Conservation (phyloP, 139 green algal species). For the Closterium sp. region DNA sequence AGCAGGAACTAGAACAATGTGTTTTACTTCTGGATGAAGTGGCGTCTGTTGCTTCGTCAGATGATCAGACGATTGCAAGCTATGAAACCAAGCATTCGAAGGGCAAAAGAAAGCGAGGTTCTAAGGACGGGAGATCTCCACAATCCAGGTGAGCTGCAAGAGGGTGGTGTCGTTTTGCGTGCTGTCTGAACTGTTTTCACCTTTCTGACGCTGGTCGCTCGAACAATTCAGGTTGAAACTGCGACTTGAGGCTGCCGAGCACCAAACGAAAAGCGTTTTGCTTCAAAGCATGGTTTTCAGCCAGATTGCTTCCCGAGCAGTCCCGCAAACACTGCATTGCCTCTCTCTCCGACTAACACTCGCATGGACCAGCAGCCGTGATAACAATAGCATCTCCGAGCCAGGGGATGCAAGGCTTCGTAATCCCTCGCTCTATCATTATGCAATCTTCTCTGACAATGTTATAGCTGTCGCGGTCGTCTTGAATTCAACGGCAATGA, state of each 20-base stretch:
- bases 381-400: not conserved
- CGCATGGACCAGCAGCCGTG: not conserved
- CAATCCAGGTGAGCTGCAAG: not conserved
- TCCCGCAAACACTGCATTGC: slow-evolving; percentile 33
- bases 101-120: not conserved
- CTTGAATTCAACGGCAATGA: slow-evolving; percentile 25
- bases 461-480: slow-evolving; percentile 23
- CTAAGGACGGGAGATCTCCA: not conserved
- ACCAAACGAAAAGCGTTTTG: not conserved
- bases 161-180: not conserved
- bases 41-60: not conserved
- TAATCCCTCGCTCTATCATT: slow-evolving; percentile 23
- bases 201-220: not conserved
- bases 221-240: not conserved
- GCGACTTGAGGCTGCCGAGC: slow-evolving; percentile 17
- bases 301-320: slow-evolving; percentile 34
- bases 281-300: slow-evolving; percentile 41
- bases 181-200: not conserved
- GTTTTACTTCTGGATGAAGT: not conserved
- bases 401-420: not conserved
- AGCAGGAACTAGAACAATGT: not conserved
- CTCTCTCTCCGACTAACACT: slow-evolving; percentile 20
- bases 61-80: not conserved
- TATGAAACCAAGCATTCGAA: not conserved
- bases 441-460: slow-evolving; percentile 37